Base-by-base conservation (phyloP, 2,329 filamentous ascomycete species). In the Zymoseptoria passerinii region DNA sequence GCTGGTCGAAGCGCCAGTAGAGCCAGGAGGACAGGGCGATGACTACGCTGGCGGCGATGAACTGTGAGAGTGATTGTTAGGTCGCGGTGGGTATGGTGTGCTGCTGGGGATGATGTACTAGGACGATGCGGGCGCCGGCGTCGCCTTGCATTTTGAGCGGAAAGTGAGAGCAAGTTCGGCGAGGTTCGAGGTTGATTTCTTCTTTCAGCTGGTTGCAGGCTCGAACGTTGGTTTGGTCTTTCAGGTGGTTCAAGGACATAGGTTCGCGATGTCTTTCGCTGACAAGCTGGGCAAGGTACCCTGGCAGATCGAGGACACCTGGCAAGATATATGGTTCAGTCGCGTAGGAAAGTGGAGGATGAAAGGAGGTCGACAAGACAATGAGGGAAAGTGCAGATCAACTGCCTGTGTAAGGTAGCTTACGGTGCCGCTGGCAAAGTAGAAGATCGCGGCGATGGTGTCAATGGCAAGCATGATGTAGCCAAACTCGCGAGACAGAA, bases 381-480 rank as follows among this genome's bases (percentile, higher is more conserved):
- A 44, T 16, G 35, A 44, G 16, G 35, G 35, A 44, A 44, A 44
- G 7, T 44, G 35, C 35, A 44, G 35, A 44, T 44, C 35, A 44
- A 10, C 35, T 44, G 35, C 35, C 35, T 44, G 10, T 44, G 16
- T 44, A n/a, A n/a, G n/a, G n/a, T n/a, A 27, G 58, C 58, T 55
- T 35, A 58, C 58, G 27, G 61, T 60, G 13, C 60, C 62, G 8
- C 60, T 60, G 20, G 57, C 58, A 13, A 62, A 57, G 18, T 59
- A 64, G 54, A 63, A 63, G 40, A 64, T 54, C 1, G 62, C 55
- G 20, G 62, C 60, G 20, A 62, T 19, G 1, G 51, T 55, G 50
- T 64, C 62, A 4, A 62, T 20, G 1, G 28, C 58, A 9, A 61
- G 18, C 2, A 52, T 40, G 35, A 40, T 40, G 35, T n/a, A 40